Conservation (phyloP, 768 basidiomycete genomes). For the Tylopilus sp. region DNA sequence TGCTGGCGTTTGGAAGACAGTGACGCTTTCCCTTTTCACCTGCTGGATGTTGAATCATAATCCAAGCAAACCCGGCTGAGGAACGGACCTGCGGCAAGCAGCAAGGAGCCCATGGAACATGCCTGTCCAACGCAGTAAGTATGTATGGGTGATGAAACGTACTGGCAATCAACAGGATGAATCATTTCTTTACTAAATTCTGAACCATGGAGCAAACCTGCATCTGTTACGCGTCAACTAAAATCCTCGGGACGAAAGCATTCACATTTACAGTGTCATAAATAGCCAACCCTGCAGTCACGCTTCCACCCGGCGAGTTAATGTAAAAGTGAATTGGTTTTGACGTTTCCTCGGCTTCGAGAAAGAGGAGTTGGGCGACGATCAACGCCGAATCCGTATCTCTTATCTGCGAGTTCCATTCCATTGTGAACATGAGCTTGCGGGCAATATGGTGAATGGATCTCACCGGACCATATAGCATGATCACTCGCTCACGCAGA, state of each 20-base stretch:
- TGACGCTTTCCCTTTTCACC: conserved; percentile 89
- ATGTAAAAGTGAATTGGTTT: conserved; percentile 97
- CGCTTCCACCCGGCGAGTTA: conserved; percentile 94
- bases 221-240: conserved; percentile 49
- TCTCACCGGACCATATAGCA: conserved; percentile 88
- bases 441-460: conserved; percentile 6
- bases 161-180: conserved; percentile 44
- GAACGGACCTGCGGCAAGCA: conserved; percentile 72
- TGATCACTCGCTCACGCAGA: conserved; percentile 90
- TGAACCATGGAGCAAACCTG: conserved; percentile 45
- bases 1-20: conserved; percentile 88
- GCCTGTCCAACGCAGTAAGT: conserved; percentile 96
- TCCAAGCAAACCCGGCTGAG: conserved; percentile 6
- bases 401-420: conserved; percentile 57
- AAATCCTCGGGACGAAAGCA: conserved; percentile 5
- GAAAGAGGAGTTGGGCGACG: conserved; percentile 90
- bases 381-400: conserved; percentile 86
- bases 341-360: conserved; percentile 92
- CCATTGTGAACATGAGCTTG: conserved; percentile 9
- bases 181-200: conserved; percentile 14
- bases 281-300: conserved; percentile 93
- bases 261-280: conserved; percentile 82
- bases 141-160: conserved; percentile 91
- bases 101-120: conserved; percentile 92
- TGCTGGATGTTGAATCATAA: conserved; percentile 21